Conservation (phyloP, 306 rosid genomes). For the Fagus sylvatica region DNA sequence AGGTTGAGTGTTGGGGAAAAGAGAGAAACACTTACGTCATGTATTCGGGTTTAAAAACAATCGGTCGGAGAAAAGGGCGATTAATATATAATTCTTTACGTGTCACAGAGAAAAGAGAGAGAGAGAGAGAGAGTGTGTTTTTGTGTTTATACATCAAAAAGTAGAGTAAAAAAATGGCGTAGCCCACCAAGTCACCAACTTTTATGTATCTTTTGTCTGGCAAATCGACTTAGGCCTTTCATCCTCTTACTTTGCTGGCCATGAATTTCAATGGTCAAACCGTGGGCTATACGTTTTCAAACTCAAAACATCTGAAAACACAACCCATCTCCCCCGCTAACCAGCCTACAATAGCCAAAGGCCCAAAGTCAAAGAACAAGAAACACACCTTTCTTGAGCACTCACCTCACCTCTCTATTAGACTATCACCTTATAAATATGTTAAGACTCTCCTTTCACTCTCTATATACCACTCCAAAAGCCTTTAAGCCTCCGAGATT, state of each 20-base stretch:
- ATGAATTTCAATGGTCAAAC: conserved; percentile 30
- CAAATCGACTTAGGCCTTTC: conserved; percentile 31
- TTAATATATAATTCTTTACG: background rate
- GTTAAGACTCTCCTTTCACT: background rate
- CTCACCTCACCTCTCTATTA: background rate
- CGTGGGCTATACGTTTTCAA: conserved; percentile 17
- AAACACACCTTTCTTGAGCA: background rate
- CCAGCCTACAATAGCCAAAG: conserved; percentile 23
- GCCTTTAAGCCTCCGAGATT: background rate
- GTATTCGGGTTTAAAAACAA: background rate
- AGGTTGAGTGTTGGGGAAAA: background rate
- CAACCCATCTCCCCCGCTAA: conserved; percentile 7
- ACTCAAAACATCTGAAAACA: conserved; percentile 21
- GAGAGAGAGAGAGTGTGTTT: background rate
- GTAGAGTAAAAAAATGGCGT: background rate
- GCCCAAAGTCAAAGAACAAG: conserved; percentile 15
- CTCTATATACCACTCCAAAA: background rate
- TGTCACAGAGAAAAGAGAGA: background rate
- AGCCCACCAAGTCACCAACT: conserved; percentile 27
- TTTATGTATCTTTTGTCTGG: conserved; percentile 12
- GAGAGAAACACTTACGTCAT: no score
- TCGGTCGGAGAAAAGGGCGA: background rate
- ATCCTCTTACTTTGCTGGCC: background rate
- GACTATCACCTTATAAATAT: background rate
- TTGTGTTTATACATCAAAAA: background rate